Base-by-base conservation (phyloP, 148 eudicot species). In the Persicaria tinctoria region DNA sequence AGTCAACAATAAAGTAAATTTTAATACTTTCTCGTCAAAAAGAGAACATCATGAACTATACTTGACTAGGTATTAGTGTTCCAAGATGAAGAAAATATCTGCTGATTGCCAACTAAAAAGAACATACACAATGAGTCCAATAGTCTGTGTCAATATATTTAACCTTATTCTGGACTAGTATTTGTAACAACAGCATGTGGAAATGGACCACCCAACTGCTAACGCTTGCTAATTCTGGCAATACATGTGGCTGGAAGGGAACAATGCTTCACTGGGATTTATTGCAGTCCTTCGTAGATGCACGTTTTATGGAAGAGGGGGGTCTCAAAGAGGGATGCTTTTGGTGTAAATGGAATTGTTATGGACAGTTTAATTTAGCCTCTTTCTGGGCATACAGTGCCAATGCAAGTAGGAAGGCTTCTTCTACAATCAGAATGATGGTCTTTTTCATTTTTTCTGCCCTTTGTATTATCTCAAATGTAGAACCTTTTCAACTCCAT, bases 21-120 rank as follows among this genome's bases (percentile, higher is more conserved):
- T 66, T 12, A 66, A 41, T 47, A 41, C 12, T 66, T 41, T 47
- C 70, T 12, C 2, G 47, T 66, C 70, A 66, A 66, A 66, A 66
- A 41, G 46, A 66, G 48, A 66, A 41, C 47, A 66, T 66, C 70
- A 38, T 66, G 70, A 41, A 66, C 46, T 66, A 47, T 66, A 44
- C 13, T 38, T 38, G 17, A 64, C 53, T 12, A 64, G 70, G 18
- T 64, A 64, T 6, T 38, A 64, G 70, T 38, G 9, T 38, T 41
- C 70, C 70, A 66, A 38, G 18, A 66, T 66, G 48, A 66, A 66
- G 3, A 66, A 41, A 66, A 66, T 41, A 66, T 66, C 48, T 66
- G 70, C 70, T 66, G 16, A 27, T 5, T 63, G n/a, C 46, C 41
- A 16, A 63, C 38, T n/a, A 63, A 63, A 57, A 18, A 23, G 45